A percentile compares a stretch with the other conserved stretches of the same genome.
phyloP scores from a whole-genome alignment of 768 basidiomycete species.

The Naganishia antarctica region DNA sequence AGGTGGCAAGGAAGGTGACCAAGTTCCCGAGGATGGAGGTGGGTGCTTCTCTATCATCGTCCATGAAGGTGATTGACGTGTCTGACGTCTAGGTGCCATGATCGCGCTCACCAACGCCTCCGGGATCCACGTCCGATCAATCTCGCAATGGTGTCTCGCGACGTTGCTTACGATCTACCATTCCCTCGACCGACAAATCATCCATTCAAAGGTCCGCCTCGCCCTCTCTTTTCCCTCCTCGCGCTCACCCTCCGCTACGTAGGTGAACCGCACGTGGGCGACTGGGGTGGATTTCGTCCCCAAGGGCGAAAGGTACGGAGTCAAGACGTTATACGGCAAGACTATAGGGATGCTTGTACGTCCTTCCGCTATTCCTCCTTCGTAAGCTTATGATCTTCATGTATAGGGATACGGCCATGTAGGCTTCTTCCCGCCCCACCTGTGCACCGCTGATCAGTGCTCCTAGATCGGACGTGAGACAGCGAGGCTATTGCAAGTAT shows the following conservation, averaged over 20 bases:
- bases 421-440: not conserved
- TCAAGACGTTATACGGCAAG: slow-evolving; percentile 40
- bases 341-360: slow-evolving; percentile 47
- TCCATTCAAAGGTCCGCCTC: slow-evolving; percentile 30
- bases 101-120: slow-evolving; percentile 40
- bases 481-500: slow-evolving; percentile 42
- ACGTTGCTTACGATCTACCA: slow-evolving; percentile 36
- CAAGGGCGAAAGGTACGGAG: slow-evolving; percentile 32
- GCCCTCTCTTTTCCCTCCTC: not conserved
- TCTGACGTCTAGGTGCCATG: not conserved
- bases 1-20: not conserved
- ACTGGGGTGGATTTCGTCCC: slow-evolving; percentile 28
- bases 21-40: not conserved
- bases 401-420: slow-evolving; percentile 44
- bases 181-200: slow-evolving; percentile 36
- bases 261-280: slow-evolving; percentile 36
- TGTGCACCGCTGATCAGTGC: not conserved
- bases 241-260: not conserved
- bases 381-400: slow-evolving; percentile 1
- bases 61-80: not conserved
- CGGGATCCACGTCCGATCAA: slow-evolving; percentile 45
- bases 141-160: slow-evolving; percentile 40
- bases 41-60: too few relatives aligned
- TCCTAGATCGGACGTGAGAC: slow-evolving; percentile 44
- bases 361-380: not conserved